Percentiles rank a stretch among this genome's conserved stretches.
Evolutionary conservation across 2,329 filamentous ascomycete species (phyloP).

Genomic region (Aureobasidium sp.): DNA sequence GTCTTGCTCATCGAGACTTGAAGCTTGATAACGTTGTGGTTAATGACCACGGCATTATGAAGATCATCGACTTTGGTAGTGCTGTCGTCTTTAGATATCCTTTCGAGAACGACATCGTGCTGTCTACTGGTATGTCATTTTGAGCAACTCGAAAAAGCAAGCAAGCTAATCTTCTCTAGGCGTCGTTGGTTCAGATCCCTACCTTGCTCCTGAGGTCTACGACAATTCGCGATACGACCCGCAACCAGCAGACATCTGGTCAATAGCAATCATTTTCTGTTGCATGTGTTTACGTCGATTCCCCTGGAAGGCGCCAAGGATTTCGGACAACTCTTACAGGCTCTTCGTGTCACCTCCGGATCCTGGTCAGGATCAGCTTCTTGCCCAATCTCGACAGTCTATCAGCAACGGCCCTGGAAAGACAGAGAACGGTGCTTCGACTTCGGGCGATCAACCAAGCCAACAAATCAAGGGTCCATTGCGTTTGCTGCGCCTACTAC

Average conservation of each 20-base stretch:
- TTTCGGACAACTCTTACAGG: conserved; percentile 91
- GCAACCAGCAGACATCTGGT: conserved; percentile 93
- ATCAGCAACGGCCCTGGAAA: conserved; percentile 21
- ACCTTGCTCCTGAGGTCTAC: conserved; percentile 94
- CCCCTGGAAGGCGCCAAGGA: conserved; percentile 90
- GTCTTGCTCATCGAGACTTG: conserved; percentile 85
- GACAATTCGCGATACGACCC: conserved; percentile 91
- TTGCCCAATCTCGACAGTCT: conserved; percentile 21
- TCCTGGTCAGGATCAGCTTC: conserved; percentile 47
- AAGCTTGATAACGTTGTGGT: conserved; percentile 98
- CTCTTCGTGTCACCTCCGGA: conserved; percentile 83
- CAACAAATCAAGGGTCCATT: conserved; percentile 76
- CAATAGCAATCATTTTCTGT: conserved; percentile 94
- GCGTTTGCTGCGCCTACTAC: conserved; percentile 78
- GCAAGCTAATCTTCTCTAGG: conserved; percentile 40
- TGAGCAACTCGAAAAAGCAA: neutral
- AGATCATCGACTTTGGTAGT: conserved; percentile 97
- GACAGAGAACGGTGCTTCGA: conserved; percentile 17
- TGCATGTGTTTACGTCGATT: conserved; percentile 96
- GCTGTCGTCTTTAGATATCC: conserved; percentile 96
- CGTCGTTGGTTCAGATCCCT: conserved; percentile 84
- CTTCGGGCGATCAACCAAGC: conserved; percentile 19
- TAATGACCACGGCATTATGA: conserved; percentile 95
- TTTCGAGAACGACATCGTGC: conserved; percentile 81
- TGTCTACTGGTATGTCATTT: conserved; percentile 62